Evolutionary conservation across 2,329 filamentous ascomycete genomes (phyloP).

Genomic region (Fusarium kyushuense): DNA sequence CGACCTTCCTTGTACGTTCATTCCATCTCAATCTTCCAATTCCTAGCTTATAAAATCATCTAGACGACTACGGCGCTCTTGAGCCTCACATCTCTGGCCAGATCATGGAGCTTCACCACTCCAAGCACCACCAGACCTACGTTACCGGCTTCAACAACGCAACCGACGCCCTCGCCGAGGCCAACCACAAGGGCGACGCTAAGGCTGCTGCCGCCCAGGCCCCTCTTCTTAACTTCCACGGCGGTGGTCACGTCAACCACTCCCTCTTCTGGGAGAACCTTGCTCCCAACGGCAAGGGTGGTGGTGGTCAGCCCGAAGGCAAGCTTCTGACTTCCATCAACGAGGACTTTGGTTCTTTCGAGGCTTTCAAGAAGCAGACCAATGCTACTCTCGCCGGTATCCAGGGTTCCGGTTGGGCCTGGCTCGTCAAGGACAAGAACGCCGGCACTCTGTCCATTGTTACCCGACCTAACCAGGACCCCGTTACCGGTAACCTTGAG

Average conservation of each 20-base stretch:
- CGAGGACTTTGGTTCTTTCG: constrained; percentile 75
- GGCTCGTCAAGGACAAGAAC: constrained; percentile 80
- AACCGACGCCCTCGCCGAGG: constrained; percentile 75
- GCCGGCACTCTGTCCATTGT: constrained; percentile 72
- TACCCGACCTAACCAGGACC: constrained; percentile 88
- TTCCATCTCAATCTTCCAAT: neutral
- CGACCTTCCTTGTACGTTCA: constrained; percentile 72
- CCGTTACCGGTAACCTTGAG: constrained; percentile 83
- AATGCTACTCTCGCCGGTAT: constrained; percentile 77
- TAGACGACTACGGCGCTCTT: constrained; percentile 96
- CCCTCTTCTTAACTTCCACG: constrained; percentile 79
- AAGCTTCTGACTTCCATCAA: constrained; percentile 74
- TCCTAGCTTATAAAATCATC: constrained; percentile 1
- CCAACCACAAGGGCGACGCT: constrained; percentile 71
- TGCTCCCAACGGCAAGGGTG: constrained; percentile 71
- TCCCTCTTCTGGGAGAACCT: constrained; percentile 88
- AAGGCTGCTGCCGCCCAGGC: constrained; percentile 63
- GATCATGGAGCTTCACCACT: constrained; percentile 97
- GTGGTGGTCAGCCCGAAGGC: constrained; percentile 70
- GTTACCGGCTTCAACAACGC: constrained; percentile 89
- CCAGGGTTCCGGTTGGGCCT: constrained; percentile 91
- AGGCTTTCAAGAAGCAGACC: constrained; percentile 74
- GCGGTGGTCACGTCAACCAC: constrained; percentile 89
- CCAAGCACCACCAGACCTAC: constrained; percentile 94
- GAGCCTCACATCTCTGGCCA: constrained; percentile 85